phyloP scores from a whole-genome alignment of 208 protist species.

The Balamuthia mandrillaris region DNA sequence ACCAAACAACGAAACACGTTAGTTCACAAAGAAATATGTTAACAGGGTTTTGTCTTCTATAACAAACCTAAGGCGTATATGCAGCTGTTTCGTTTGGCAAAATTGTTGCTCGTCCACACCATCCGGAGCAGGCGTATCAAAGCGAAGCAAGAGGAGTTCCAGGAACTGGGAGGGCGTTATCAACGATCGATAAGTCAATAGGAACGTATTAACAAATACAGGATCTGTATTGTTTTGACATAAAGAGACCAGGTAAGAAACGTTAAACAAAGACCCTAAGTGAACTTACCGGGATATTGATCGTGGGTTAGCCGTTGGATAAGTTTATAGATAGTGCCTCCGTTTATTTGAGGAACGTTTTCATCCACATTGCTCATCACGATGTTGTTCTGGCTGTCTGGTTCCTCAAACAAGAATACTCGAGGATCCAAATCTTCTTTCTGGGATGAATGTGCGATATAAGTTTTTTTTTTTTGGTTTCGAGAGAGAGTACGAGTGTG shows the following conservation, averaged over 20 bases:
- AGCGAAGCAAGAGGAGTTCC: neutral
- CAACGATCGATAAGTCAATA: conserved; percentile 33
- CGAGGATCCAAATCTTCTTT: neutral
- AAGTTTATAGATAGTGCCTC: neutral
- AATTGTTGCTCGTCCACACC: neutral
- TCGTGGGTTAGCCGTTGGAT: neutral
- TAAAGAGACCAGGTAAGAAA: neutral
- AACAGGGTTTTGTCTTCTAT: no score
- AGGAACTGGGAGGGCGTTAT: conserved; percentile 9
- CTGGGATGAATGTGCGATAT: neutral
- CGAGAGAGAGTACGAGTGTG: neutral
- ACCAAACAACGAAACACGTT: no score
- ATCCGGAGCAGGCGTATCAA: neutral
- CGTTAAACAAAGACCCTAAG: neutral
- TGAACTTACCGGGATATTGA: neutral
- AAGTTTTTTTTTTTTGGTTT: neutral
- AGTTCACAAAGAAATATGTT: no score
- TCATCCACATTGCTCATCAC: neutral
- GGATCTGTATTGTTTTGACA: neutral
- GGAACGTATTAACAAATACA: neutral
- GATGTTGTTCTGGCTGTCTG: neutral
- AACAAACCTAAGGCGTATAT: neutral
- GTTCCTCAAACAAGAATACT: neutral
- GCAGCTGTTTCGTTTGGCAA: neutral
- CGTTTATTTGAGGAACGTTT: neutral